These are phyloP conservation scores for Tillandsia fasciculata DNA, from an alignment of 176 grass and related monocot genomes.

Conservation along the genomic window DNA sequence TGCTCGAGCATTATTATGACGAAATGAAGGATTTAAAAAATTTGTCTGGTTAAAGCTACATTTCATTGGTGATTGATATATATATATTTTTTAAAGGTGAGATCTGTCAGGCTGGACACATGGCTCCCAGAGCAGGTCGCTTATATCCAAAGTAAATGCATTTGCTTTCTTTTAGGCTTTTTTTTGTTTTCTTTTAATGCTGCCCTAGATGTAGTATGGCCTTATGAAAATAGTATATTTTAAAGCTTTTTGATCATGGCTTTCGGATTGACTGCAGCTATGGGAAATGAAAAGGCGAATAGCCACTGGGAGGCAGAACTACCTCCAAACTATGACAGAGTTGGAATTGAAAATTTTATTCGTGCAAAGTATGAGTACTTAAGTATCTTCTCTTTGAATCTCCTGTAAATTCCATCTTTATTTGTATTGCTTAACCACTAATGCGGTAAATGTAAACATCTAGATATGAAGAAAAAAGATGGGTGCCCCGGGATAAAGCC, in stretches of 20 bases:
- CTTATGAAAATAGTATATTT: neutral
- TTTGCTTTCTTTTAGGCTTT: neutral
- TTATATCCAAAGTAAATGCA: conserved; percentile 6
- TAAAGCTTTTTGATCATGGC: neutral
- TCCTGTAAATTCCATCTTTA: neutral
- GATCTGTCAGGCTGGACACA: conserved; percentile 6
- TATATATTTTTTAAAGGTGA: neutral
- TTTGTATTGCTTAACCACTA: neutral
- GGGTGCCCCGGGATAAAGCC: neutral
- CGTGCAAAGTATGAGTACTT: conserved; percentile 4
- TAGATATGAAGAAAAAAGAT: conserved; percentile 12
- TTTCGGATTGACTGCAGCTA: neutral
- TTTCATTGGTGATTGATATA: neutral
- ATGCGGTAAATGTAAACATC: neutral
- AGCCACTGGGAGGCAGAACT: conserved; percentile 10
- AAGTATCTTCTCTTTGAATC: neutral
- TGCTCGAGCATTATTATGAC: neutral
- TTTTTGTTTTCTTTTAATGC: neutral
- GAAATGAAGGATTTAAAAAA: neutral
- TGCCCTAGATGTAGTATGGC: neutral
- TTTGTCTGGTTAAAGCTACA: no score
- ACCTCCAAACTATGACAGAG: conserved; percentile 12
- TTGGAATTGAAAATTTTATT: conserved; percentile 12
- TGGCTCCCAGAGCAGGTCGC: conserved; percentile 9
- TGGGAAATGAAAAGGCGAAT: conserved; percentile 13